A percentile compares a stretch with the other conserved stretches of the same genome.
These are phyloP conservation scores for Lodderomyces metapsilosis DNA, from an alignment of 1,139 yeast species.

Conservation along the genomic window DNA sequence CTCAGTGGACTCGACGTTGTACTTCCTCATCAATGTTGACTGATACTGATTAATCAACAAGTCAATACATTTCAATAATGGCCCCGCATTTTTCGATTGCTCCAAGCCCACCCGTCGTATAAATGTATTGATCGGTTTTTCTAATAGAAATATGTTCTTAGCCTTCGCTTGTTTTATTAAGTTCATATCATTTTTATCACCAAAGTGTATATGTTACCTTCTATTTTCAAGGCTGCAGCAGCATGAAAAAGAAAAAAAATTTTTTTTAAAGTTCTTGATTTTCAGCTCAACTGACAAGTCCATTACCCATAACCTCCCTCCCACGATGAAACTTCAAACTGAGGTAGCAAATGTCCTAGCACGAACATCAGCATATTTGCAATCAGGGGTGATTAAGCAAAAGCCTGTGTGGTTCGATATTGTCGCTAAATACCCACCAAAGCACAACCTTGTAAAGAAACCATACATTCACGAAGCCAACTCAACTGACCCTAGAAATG, in stretches of 20 bases:
- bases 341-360: constrained; percentile 71
- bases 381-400: constrained; percentile 58
- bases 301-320: no score
- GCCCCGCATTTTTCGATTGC: constrained; percentile 11
- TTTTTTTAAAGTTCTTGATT: no score
- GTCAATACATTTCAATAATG: constrained; percentile 15
- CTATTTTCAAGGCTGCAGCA: no score
- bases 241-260: constrained; percentile 2
- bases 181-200: constrained; percentile 9
- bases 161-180: constrained; percentile 7
- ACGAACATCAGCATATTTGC: constrained; percentile 70
- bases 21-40: constrained; percentile 10
- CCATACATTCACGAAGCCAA: constrained; percentile 24
- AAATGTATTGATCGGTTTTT: constrained; percentile 8
- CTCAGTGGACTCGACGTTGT: constrained; percentile 7
- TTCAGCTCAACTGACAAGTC: no score
- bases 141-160: constrained; percentile 4
- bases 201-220: neutral
- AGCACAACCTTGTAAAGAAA: constrained; percentile 54
- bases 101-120: constrained; percentile 8
- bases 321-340: constrained; percentile 62
- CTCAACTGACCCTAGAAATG: constrained; percentile 21
- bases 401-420: constrained; percentile 90
- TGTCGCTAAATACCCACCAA: constrained; percentile 78
- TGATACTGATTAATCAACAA: constrained; percentile 15